phyloP scores from a whole-genome alignment of 1,139 yeast genomes.

The Zygosaccharomyces sapae region DNA sequence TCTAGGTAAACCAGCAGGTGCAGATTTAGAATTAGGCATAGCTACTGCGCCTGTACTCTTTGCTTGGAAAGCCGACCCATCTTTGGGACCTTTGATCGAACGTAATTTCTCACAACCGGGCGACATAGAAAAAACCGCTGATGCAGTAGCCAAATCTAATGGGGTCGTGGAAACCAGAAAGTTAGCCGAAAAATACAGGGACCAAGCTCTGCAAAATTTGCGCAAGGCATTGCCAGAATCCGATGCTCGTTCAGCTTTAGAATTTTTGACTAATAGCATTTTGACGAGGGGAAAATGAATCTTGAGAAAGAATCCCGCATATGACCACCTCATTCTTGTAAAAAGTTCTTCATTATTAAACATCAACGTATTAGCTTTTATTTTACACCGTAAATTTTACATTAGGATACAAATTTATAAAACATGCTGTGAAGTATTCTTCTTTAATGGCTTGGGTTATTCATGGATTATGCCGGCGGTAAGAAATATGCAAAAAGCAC shows the following conservation, averaged over 20 bases:
- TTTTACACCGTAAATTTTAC: not conserved
- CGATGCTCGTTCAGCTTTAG: slow-evolving; percentile 84
- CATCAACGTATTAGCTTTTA: not conserved
- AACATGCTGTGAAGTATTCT: slow-evolving; percentile 1
- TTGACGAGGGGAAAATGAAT: slow-evolving; percentile 68
- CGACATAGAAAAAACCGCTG: slow-evolving; percentile 76
- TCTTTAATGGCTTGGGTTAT: not conserved
- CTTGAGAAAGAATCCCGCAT: not conserved
- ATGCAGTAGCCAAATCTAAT: slow-evolving; percentile 62
- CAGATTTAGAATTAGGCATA: slow-evolving; percentile 86
- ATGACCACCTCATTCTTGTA: slow-evolving; percentile 1
- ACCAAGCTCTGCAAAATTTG: slow-evolving; percentile 67
- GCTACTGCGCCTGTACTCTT: slow-evolving; percentile 96
- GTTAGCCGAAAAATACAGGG: slow-evolving; percentile 75
- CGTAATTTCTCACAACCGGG: slow-evolving; percentile 79
- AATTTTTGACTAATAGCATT: slow-evolving; percentile 76
- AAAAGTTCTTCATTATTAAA: slow-evolving; percentile 1
- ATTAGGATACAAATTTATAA: slow-evolving; percentile 3
- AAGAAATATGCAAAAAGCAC: slow-evolving; percentile 60
- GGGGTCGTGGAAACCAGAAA: slow-evolving; percentile 76
- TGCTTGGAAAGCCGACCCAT: slow-evolving; percentile 90
- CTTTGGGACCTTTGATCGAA: slow-evolving; percentile 74
- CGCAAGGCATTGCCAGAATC: slow-evolving; percentile 70
- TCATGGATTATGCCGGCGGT: slow-evolving; percentile 63
- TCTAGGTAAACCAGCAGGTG: slow-evolving; percentile 93